Base-by-base conservation (phyloP, 306 rosid species). In the Hippophae rhamnoides region DNA sequence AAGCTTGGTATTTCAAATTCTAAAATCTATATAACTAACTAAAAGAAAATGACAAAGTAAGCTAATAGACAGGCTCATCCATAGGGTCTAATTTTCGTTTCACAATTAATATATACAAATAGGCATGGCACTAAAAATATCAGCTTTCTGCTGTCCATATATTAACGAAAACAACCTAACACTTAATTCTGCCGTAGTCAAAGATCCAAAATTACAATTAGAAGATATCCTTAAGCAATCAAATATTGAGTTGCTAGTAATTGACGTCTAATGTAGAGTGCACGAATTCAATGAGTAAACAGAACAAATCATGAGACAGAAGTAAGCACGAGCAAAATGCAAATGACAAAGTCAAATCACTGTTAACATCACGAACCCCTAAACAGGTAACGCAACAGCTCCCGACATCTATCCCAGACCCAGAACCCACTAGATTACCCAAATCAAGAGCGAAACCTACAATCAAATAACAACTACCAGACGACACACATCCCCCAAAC, bases 341-440 rank as follows among this genome's bases (percentile, higher is more conserved):
- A 49, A 40, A 49, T 62, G 58, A 46, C 54, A 59, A 50, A 43
- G 46, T 48, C 27, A 64, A 69, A 52, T 63, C 70, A 70, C 60
- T 78, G 54, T 47, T 45, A 56, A 71, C 47, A 55, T 58, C 46
- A 69, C 63, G 66, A 64, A 72, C 43, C 70, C 61, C 71, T 54
- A 53, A 57, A 62, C 12, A 43, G 58, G 56, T 41, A 77, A 76
- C 64, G 80, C 86, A 79, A 54, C 46, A 78, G 57, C 75, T 57
- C 13, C 40, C 2, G 5, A 31, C 51, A 64, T 67, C 79, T 74
- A 61, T 63, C 60, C 50, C 58, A 75, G 59, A 65, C 54, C 57
- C 43, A 69, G 78, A 79, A 56, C 68, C 69, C 73, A 69, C 62
- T 58, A 52, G 38, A 41, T 6, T 48, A 65, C 55, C 65, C 18